Percentiles rank a stretch among this genome's conserved stretches.
These are phyloP conservation scores for Xylariaceae sp. DNA, from an alignment of 2,329 filamentous ascomycete genomes.

Conservation along the genomic window DNA sequence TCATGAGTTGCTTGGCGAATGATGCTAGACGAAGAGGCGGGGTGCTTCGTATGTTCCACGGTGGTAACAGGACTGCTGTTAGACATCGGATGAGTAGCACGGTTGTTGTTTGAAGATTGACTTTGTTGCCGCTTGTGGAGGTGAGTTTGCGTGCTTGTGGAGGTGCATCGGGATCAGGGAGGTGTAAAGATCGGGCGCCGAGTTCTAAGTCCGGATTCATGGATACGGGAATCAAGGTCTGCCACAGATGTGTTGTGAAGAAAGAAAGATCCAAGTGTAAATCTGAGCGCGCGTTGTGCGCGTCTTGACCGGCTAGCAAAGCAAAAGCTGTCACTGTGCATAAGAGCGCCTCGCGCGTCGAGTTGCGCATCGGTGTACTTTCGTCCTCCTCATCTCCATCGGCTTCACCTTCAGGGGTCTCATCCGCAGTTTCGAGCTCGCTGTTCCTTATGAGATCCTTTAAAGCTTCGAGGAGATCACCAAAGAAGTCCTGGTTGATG, in stretches of 20 bases:
- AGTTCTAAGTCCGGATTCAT: constrained; percentile 84
- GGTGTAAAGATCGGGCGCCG: constrained; percentile 66
- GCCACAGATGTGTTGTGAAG: constrained; percentile 93
- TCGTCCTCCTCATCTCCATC: constrained; percentile 42
- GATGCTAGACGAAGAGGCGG: constrained; percentile 84
- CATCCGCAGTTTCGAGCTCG: constrained; percentile 48
- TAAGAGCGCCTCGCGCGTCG: constrained; percentile 81
- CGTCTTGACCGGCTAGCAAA: constrained; percentile 92
- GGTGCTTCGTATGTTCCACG: constrained; percentile 66
- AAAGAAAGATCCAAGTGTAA: constrained; percentile 89
- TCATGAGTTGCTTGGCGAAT: constrained; percentile 89
- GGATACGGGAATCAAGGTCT: constrained; percentile 72
- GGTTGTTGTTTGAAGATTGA: constrained; percentile 93
- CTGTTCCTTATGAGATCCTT: constrained; percentile 86
- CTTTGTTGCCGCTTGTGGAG: constrained; percentile 55
- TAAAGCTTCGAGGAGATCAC: constrained; percentile 87
- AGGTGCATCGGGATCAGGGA: constrained; percentile 60
- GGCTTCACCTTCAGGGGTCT: constrained; percentile 41
- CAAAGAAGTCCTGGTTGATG: constrained; percentile 99
- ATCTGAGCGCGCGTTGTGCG: constrained; percentile 73
- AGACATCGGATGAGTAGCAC: constrained; percentile 87
- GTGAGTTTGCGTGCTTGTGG: constrained; percentile 37
- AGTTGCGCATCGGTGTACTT: constrained; percentile 56
- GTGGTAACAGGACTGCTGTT: constrained; percentile 73
- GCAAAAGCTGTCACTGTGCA: constrained; percentile 96